Conservation (phyloP, 306 rosid species). For the Sphenostylis stenocarpa region DNA sequence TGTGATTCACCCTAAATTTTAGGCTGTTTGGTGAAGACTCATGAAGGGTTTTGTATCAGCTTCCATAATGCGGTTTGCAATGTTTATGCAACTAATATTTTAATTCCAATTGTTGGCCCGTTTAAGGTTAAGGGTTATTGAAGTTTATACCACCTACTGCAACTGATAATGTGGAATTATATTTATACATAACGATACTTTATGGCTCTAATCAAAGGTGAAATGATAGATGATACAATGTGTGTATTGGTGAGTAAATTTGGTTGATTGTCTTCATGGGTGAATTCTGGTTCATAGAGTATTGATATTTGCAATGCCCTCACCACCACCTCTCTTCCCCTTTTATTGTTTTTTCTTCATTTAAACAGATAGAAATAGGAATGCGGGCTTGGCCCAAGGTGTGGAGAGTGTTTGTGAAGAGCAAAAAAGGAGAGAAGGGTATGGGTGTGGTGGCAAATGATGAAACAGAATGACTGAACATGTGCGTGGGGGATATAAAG, state of each 20-base stretch:
- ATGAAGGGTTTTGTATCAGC: neutral
- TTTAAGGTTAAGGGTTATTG: neutral
- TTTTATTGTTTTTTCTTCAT: neutral
- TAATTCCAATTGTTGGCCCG: neutral
- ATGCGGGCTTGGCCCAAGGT: too few relatives aligned
- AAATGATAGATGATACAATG: neutral
- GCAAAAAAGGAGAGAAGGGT: too few relatives aligned
- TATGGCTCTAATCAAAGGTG: neutral
- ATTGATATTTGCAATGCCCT: neutral
- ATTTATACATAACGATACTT: neutral
- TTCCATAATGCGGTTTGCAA: neutral
- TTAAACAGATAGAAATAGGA: neutral
- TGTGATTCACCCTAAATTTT: neutral
- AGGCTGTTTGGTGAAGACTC: neutral
- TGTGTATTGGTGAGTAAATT: neutral
- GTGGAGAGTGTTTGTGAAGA: too few relatives aligned
- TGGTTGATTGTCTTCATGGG: neutral
- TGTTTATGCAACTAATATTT: neutral
- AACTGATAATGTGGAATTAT: neutral
- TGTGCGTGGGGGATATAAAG: too few relatives aligned
- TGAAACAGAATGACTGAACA: too few relatives aligned
- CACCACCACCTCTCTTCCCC: neutral
- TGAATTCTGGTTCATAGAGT: neutral
- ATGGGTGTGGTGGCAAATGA: too few relatives aligned
- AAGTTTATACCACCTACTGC: conserved; percentile 4